Evolutionary conservation across 202 grass and related monocot genomes (phyloP).

Genomic region (Miscanthus sacchariflorus): DNA sequence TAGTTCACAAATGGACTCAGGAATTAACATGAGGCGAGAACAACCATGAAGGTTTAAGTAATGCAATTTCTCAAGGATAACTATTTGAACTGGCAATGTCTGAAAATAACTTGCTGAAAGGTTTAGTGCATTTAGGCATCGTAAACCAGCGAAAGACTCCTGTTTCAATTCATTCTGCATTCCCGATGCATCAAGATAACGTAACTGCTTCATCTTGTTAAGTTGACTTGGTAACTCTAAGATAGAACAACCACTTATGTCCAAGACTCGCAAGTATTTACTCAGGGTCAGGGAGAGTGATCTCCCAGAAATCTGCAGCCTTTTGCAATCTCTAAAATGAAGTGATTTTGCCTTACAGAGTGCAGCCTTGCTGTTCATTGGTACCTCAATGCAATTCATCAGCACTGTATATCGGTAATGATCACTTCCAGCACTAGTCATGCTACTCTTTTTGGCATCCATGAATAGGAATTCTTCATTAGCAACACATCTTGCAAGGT

Average conservation of each 20-base stretch:
- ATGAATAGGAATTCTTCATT: constrained; percentile 32
- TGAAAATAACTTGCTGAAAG: constrained; percentile 3
- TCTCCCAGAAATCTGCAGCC: neutral
- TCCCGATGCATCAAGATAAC: constrained; percentile 28
- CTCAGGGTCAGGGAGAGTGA: neutral
- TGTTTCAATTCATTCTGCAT: constrained; percentile 7
- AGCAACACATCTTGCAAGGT: constrained; percentile 39
- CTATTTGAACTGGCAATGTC: constrained; percentile 2
- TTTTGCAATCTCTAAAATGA: constrained; percentile 34
- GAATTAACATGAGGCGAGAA: neutral
- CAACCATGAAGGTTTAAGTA: constrained; percentile 40
- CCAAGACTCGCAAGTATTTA: constrained; percentile 29
- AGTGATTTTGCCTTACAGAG: constrained; percentile 18
- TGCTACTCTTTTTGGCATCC: neutral
- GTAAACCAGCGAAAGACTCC: neutral
- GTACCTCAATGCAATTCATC: neutral
- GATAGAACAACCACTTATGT: constrained; percentile 34
- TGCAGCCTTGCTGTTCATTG: neutral
- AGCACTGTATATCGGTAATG: neutral
- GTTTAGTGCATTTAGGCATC: constrained; percentile 15
- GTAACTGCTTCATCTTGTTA: constrained; percentile 10
- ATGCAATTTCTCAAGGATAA: constrained; percentile 36
- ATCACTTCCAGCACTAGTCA: neutral
- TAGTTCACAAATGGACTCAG: constrained; percentile 21
- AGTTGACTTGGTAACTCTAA: constrained; percentile 18